Evolutionary conservation across 352 stramenopile genomes (phyloP), one percentile per base, ranked within the genome.

Genomic region (Phytophthora brassicae): DNA sequence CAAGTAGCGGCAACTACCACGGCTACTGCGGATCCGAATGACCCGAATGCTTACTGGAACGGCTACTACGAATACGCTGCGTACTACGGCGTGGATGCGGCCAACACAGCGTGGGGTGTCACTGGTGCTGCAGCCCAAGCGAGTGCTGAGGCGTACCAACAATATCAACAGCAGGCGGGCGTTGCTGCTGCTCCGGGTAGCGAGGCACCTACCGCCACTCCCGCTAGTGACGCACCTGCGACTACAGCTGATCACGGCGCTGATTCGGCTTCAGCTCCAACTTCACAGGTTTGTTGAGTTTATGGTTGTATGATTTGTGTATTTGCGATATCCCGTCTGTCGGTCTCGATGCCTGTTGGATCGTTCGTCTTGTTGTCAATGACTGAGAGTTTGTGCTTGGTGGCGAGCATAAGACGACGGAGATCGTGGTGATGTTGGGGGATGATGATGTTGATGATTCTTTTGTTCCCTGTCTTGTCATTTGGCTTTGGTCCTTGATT

Each of bases 11-110:
- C 69, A 16, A 55, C 80, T 3, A 70, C 78, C 24, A 73, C 75
- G 8, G 86, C 80, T 5, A 70, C 78, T 29, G 75, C 75, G 8
- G 86, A 95, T 29, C 84, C 86, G 35, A 95, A 94, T 51, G 87
- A 95, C 51, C 86, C 84, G 47, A 94, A 95, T 59, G 81, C 86
- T 3, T 95, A 94, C 59, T 95, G 87, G 87, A 94, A 94, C 28
- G 87, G 87, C 13, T 95, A 89, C 56, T 94, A 95, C 68, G 87
- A 94, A 55, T 95, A 95, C 49, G 87, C 87, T 16, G 87, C 85
- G 6, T 95, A 95, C 66, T 95, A 95, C 41, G 87, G 87, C 6
- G 79, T 94, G 43, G 85, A 95, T 49, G 87, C 85, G 1, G 87
- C 87, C 3, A 94, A 94, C 36, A 81, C 79, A 6, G 87, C 87